Percentiles rank a stretch among this genome's conserved stretches.
These are phyloP conservation scores for Smallanthus sonchifolius DNA, from an alignment of 129 eudicot species.

Conservation along the genomic window DNA sequence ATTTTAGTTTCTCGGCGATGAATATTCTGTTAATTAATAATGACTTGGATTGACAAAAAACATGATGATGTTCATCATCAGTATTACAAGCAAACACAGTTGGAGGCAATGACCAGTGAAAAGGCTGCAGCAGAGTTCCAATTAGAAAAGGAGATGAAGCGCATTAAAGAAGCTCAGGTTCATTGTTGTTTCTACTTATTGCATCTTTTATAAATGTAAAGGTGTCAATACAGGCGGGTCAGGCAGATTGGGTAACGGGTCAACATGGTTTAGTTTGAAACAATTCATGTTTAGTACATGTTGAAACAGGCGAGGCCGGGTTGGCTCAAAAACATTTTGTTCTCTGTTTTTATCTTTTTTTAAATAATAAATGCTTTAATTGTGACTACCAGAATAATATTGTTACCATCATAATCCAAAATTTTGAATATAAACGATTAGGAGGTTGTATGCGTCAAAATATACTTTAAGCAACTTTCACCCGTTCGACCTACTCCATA, in stretches of 20 bases:
- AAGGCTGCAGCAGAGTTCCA: slow-evolving; percentile 47
- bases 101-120: slow-evolving; percentile 6
- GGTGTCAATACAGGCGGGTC: not conserved
- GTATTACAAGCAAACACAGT: slow-evolving; percentile 99
- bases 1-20: not conserved
- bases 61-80: slow-evolving; percentile 16
- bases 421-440: not conserved
- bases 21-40: not conserved
- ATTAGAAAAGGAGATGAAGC: slow-evolving; percentile 88
- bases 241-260: not conserved
- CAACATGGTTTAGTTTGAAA: not conserved
- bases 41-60: slow-evolving; percentile 24
- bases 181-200: slow-evolving; percentile 18
- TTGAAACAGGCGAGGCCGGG: not conserved
- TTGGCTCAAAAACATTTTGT: not conserved
- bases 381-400: not conserved
- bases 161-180: slow-evolving; percentile 80
- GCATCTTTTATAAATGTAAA: not conserved
- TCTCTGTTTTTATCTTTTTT: not conserved
- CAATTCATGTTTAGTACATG: not conserved
- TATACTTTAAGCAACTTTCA: not conserved
- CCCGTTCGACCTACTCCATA: not conserved
- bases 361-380: not conserved
- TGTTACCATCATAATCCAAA: not conserved
- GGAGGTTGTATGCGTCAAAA: not conserved